Conservation (phyloP, 768 basidiomycete species). For the Gautieria morchelliformis region DNA sequence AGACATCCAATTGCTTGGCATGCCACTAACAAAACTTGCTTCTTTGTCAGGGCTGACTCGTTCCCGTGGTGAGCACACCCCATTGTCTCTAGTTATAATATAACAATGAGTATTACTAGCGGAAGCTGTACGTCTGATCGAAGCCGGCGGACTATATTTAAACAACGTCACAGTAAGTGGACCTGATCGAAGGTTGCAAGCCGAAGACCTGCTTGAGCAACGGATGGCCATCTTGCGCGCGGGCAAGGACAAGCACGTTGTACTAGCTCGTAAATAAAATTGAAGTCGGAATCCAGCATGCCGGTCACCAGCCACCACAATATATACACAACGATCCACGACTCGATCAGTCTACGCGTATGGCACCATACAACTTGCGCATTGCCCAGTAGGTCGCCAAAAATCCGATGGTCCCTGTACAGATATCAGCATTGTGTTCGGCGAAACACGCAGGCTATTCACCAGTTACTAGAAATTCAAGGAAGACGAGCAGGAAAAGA, state of each 20-base stretch:
- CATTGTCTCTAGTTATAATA: background rate
- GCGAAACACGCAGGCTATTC: slow-evolving; percentile 15
- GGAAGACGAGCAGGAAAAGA: slow-evolving; percentile 68
- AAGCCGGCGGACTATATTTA: slow-evolving; percentile 60
- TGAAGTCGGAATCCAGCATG: slow-evolving; percentile 10
- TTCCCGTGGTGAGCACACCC: slow-evolving; percentile 48
- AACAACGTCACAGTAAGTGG: slow-evolving; percentile 49
- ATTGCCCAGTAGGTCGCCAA: slow-evolving; percentile 89
- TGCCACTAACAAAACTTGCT: slow-evolving; percentile 52
- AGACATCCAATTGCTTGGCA: slow-evolving; percentile 40
- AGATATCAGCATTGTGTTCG: background rate
- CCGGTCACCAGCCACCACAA: background rate
- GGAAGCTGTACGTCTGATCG: slow-evolving; percentile 52
- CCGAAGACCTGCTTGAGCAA: slow-evolving; percentile 46
- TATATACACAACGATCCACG: background rate
- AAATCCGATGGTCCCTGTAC: slow-evolving; percentile 82
- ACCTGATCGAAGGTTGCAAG: slow-evolving; percentile 36
- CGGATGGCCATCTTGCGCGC: slow-evolving; percentile 57
- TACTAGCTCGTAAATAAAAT: slow-evolving; percentile 32
- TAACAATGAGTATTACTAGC: slow-evolving; percentile 29
- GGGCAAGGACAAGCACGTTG: slow-evolving; percentile 62
- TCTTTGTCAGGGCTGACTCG: slow-evolving; percentile 45
- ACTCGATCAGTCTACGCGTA: slow-evolving; percentile 53
- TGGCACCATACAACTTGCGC: slow-evolving; percentile 68
- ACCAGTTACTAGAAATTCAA: slow-evolving; percentile 87